Base-by-base conservation (phyloP, 2,329 filamentous ascomycete genomes). In the Scortechinia acanthostroma region DNA sequence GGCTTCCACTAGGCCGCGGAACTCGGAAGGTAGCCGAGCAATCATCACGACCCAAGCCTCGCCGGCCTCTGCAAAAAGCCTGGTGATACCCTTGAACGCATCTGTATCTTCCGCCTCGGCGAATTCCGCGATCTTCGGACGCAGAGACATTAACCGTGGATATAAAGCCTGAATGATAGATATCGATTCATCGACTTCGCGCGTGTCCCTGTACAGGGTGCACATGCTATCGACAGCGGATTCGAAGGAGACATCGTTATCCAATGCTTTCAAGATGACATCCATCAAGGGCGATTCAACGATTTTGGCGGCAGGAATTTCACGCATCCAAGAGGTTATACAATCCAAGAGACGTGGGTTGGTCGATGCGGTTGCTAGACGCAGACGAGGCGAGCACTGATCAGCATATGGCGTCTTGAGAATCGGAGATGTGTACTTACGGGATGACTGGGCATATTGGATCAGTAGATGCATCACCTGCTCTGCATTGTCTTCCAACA, bases 31-130 rank as follows among this genome's bases (percentile, higher is more conserved):
- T 55, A 95, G 75, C 43, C 93, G 80, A 17, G 91, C 90, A 56
- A 97, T 90, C 21, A 94, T 76, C 30, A 97, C 81, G 3, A 93
- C 89, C 93, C 93, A 98, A 4, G 91, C 83, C 58, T 95, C 90
- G 51, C 89, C 94, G 21, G 93, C 90, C 58, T 96, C 91, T 3
- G 93, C 81, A 57, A 97, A 95, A 21, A 98, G 76, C 54, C 90
- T 83, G 6, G 93, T 95, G 46, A 96, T 71, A 13, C 89, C 87
- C 64, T 91, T 94, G 70, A 91, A 90, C 4, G 80, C 77, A 47
- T 97, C 91, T 6, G 76, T 70, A 59, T 98, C 93, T 55, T 95
- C 91, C 45, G 88, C 81, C 43, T 86, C 81, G 3, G 84, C 86
- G 19, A 82, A 77, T 56, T 85, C 77, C 42, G 74, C 73, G 48